Conservation (phyloP, 2,329 filamentous ascomycete species). For the Lasiodiplodia theobromae region DNA sequence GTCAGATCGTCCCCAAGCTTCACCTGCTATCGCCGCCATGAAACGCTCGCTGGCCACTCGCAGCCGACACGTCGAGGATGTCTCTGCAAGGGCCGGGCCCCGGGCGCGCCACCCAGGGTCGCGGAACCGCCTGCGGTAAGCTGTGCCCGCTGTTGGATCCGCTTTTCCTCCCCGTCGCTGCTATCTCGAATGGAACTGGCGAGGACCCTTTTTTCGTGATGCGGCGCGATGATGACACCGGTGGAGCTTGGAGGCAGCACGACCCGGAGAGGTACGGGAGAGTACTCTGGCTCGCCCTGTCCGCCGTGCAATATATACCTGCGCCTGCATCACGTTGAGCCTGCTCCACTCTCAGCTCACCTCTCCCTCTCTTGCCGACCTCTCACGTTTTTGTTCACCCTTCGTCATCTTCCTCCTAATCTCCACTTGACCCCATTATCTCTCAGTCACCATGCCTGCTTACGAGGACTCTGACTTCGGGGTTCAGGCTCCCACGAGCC, state of each 20-base stretch:
- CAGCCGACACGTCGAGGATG: constrained; percentile 22
- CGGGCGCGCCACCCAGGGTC: constrained; percentile 28
- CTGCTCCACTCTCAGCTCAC: constrained; percentile 18
- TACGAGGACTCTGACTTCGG: constrained; percentile 66
- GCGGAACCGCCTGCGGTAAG: constrained; percentile 21
- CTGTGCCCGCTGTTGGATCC: constrained; percentile 30
- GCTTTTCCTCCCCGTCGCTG: constrained; percentile 29
- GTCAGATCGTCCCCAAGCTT: constrained; percentile 28
- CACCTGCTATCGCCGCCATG: constrained; percentile 30
- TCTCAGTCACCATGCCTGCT: constrained; percentile 61
- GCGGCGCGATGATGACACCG: constrained; percentile 32
- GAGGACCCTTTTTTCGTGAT: constrained; percentile 30
- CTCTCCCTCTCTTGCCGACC: constrained; percentile 17
- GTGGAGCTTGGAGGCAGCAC: constrained; percentile 30
- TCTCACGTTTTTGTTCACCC: not conserved
- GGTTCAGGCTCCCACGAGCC: constrained; percentile 46
- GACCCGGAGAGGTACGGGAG: constrained; percentile 29
- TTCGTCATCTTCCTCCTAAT: not conserved
- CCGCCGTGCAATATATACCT: constrained; percentile 29
- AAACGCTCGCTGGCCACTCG: constrained; percentile 28
- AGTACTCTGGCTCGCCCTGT: constrained; percentile 1
- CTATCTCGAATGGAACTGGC: constrained; percentile 25
- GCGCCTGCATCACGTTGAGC: constrained; percentile 16
- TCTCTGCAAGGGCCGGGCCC: constrained; percentile 27
- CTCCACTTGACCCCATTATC: not conserved